Evolutionary conservation across 768 basidiomycete genomes (phyloP), one percentile per base, ranked within the genome.

Genomic region (Trametes cubensis): DNA sequence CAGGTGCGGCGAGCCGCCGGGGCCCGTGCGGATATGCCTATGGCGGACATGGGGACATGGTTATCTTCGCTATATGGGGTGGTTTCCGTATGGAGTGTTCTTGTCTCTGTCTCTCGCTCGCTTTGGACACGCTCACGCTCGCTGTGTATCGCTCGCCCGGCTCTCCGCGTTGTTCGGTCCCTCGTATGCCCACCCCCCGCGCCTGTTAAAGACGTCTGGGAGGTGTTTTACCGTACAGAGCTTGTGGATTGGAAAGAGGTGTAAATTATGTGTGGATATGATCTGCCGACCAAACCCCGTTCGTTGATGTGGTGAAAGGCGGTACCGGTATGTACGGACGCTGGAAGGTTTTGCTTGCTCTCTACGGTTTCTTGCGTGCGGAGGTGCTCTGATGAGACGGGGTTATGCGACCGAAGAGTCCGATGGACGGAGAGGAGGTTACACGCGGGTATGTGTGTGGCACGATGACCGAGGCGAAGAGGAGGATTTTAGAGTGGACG

Each of bases 401-500:
- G 39, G 28, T 11, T 39, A 18, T 34, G 55, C n/a, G 23, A n/a
- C 41, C 15, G 41, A 40, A 39, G 46, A 21, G 57, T 47, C 51
- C 56, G 58, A 63, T 25, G 62, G 15, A 5, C 55, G 61, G 55
- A 51, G 38, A 50, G 46, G 44, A 34, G 34, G 30, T 2, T 34
- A 34, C 34, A 34, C 34, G 34, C 34, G 34, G 34, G 34, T 34
- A 34, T 10, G 34, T 46, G 28, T 28, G 28, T 28, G 28, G 28
- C 28, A 34, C 34, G 34, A 34, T 34, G 34, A 34, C 34, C 34
- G 34, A 34, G 34, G 34, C 34, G 48, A 49, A 49, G 38, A 34
- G 17, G 50, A 55, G 61, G 48, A 21, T 42, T 59, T 59, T 63
- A 63, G 57, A 63, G 62, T 63, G 62, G 49, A 58, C 38, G 48